Conservation (phyloP, 2,329 filamentous ascomycete genomes). For the Cadophora sp. region DNA sequence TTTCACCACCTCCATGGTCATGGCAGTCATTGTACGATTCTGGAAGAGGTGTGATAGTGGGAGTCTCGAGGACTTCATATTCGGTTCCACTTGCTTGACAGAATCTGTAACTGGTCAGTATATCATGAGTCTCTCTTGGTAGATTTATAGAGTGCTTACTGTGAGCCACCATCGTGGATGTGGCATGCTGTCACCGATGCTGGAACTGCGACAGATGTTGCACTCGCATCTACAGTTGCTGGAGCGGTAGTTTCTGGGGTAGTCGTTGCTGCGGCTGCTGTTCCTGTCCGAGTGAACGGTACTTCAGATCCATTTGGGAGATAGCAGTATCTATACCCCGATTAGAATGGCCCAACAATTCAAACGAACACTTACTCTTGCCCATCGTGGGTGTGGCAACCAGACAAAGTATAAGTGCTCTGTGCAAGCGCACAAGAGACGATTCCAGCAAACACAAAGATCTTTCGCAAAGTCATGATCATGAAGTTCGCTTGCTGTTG, state of each 20-base stretch:
- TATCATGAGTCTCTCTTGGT: neutral
- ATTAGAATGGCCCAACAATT: neutral
- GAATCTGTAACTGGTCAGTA: slow-evolving; percentile 44
- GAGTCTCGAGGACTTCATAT: slow-evolving; percentile 51
- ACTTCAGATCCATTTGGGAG: slow-evolving; percentile 25
- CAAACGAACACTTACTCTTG: slow-evolving; percentile 39
- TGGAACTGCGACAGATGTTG: slow-evolving; percentile 11
- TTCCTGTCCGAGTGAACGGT: slow-evolving; percentile 19
- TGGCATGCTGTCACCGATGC: slow-evolving; percentile 59
- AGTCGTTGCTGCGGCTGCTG: neutral
- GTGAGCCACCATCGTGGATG: slow-evolving; percentile 53
- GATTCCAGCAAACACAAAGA: slow-evolving; percentile 6
- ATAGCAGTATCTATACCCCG: slow-evolving; percentile 19
- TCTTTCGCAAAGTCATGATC: slow-evolving; percentile 15
- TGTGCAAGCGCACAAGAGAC: slow-evolving; percentile 3
- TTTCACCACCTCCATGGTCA: slow-evolving; percentile 58
- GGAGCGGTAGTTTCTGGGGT: slow-evolving; percentile 9
- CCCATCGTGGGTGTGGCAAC: slow-evolving; percentile 45
- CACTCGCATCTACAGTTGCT: slow-evolving; percentile 8
- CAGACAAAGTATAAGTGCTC: slow-evolving; percentile 37
- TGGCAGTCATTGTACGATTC: slow-evolving; percentile 71
- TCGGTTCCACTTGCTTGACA: slow-evolving; percentile 54
- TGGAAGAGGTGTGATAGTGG: slow-evolving; percentile 62
- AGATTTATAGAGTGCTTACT: slow-evolving; percentile 19
- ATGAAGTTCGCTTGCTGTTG: neutral